phyloP scores from a whole-genome alignment of 805 yeast genomes.

The Lipomyces japonicus region DNA sequence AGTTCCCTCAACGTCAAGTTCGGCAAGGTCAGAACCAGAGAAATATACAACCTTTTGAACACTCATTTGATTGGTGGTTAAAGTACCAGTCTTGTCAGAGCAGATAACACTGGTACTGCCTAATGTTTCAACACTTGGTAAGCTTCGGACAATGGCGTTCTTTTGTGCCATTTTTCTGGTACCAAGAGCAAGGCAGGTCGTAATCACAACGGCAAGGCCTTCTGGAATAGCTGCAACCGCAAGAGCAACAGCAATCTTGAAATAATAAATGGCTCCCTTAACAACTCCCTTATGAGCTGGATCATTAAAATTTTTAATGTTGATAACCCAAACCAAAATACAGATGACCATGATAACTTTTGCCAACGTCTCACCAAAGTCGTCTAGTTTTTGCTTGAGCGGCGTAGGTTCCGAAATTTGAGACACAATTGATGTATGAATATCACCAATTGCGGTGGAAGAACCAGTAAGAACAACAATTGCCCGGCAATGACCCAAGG shows the following conservation, averaged over 20 bases:
- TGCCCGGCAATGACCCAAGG: conserved; percentile 45
- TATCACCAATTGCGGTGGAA: conserved; percentile 44
- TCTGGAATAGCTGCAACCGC: conserved; percentile 52
- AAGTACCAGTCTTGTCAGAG: conserved; percentile 49
- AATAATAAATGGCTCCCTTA: conserved; percentile 48
- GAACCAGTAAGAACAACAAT: conserved; percentile 42
- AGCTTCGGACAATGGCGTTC: conserved; percentile 46
- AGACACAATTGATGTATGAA: conserved; percentile 40
- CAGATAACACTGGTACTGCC: conserved; percentile 57
- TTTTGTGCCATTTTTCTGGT: conserved; percentile 47
- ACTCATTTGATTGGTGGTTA: conserved; percentile 43
- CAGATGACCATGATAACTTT: conserved; percentile 47
- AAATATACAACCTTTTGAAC: conserved; percentile 37
- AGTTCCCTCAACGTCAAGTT: conserved; percentile 43
- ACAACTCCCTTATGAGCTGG: conserved; percentile 46
- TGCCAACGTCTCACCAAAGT: conserved; percentile 43
- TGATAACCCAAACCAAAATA: conserved; percentile 45
- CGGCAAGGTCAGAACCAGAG: conserved; percentile 32
- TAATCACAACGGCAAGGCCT: conserved; percentile 50
- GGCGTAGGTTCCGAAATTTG: conserved; percentile 41
- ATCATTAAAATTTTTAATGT: conserved; percentile 42
- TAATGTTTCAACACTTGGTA: conserved; percentile 52
- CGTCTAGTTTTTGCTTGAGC: conserved; percentile 40
- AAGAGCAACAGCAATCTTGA: conserved; percentile 49
- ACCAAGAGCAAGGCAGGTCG: conserved; percentile 49